Conservation (phyloP, 1,284 basidiomycete species). For the Ceratobasidium sp. region DNA sequence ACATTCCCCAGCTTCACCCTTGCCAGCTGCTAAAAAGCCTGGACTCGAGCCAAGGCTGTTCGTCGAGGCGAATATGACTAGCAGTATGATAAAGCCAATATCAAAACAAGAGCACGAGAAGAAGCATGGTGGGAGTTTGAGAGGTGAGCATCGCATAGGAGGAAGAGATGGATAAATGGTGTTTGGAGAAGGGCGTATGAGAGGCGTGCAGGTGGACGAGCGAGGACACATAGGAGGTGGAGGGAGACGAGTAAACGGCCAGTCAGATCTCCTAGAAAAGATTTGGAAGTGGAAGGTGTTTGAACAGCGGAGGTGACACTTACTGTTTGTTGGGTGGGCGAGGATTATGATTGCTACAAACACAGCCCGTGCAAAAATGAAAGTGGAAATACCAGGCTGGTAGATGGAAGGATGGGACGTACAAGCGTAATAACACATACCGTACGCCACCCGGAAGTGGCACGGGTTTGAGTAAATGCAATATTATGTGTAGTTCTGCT, state of each 20-base stretch:
- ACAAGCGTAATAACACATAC: constrained; percentile 8
- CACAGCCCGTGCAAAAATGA: background rate
- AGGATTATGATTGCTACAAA: background rate
- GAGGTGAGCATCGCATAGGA: background rate
- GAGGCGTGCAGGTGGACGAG: background rate
- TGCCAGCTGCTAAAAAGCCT: constrained; percentile 2
- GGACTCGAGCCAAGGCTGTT: background rate
- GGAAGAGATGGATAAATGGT: background rate
- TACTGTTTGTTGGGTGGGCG: background rate
- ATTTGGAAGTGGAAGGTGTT: background rate
- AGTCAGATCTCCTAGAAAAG: background rate
- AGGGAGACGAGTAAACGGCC: background rate
- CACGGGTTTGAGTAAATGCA: background rate
- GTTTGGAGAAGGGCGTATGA: background rate
- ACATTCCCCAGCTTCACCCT: background rate
- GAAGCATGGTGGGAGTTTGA: background rate
- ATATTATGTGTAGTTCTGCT: background rate
- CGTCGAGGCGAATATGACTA: background rate
- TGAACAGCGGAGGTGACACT: background rate
- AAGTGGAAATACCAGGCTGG: background rate
- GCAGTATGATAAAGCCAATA: background rate
- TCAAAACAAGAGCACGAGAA: too few relatives aligned
- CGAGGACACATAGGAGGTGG: background rate
- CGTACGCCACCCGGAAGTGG: constrained; percentile 14
- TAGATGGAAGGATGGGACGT: background rate